phyloP scores from a whole-genome alignment of 768 basidiomycete genomes.

The Lactarius sanguifluus region DNA sequence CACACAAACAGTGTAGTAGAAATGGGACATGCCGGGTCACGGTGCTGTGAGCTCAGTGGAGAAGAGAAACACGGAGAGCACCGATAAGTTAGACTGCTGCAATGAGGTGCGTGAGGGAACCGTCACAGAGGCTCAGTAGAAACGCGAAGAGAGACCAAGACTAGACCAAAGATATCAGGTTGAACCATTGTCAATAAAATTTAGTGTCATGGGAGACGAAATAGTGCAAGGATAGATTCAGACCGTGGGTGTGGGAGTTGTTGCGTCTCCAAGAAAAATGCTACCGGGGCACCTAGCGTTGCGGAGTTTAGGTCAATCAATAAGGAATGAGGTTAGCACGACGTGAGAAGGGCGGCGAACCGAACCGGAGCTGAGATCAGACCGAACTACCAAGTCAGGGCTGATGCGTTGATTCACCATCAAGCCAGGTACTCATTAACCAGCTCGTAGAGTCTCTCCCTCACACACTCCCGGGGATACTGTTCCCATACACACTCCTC shows the following conservation, averaged over 20 bases:
- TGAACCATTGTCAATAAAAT: not conserved
- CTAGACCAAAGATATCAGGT: not conserved
- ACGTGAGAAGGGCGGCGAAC: not conserved
- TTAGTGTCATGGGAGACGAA: not conserved
- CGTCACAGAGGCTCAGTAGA: not conserved
- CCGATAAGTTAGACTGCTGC: not conserved
- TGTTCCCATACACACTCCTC: conserved; percentile 1
- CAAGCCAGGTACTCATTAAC: not conserved
- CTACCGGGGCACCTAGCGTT: not conserved
- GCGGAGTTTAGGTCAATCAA: not conserved
- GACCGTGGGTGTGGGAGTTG: conserved; percentile 3
- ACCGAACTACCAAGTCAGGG: not conserved
- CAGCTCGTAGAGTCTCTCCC: not conserved
- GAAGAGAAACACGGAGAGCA: not conserved
- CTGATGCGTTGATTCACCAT: not conserved
- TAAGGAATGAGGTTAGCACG: not conserved
- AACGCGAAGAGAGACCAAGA: not conserved
- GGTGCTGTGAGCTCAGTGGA: not conserved
- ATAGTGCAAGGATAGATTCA: not conserved
- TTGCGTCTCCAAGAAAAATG: not conserved
- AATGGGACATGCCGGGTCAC: not conserved
- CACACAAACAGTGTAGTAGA: not conserved
- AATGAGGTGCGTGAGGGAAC: not conserved
- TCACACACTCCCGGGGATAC: not conserved
- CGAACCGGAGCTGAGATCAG: not conserved